Conservation (phyloP, 768 basidiomycete genomes). For the Mycena olivaceomarginata region DNA sequence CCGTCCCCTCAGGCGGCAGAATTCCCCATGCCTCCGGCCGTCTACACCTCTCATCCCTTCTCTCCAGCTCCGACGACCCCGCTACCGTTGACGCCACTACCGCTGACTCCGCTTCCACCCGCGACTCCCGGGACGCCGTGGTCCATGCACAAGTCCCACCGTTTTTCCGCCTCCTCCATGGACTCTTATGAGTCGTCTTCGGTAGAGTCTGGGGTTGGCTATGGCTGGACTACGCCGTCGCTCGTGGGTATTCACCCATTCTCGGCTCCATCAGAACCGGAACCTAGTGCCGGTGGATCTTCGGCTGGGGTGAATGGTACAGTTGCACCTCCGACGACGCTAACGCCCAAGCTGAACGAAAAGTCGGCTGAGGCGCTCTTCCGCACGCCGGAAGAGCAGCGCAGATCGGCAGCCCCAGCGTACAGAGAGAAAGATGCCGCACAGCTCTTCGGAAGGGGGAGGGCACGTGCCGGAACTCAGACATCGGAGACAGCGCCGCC, state of each 20-base stretch:
- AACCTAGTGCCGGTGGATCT: not conserved
- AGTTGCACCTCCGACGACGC: not conserved
- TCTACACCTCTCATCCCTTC: not conserved
- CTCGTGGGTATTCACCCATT: slow-evolving; percentile 39
- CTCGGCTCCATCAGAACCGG: slow-evolving; percentile 18
- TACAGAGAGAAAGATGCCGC: slow-evolving; percentile 33
- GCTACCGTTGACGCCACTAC: slow-evolving; percentile 17
- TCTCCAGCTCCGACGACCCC: slow-evolving; percentile 18
- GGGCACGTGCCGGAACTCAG: not conserved
- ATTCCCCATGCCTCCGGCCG: slow-evolving; percentile 7
- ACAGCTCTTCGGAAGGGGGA: not conserved
- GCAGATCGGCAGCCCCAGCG: slow-evolving; percentile 15
- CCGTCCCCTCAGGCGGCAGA: not conserved
- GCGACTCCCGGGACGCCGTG: slow-evolving; percentile 31
- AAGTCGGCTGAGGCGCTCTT: slow-evolving; percentile 34
- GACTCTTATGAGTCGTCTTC: slow-evolving; percentile 18
- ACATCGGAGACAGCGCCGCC: slow-evolving; percentile 30
- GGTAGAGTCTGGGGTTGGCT: slow-evolving; percentile 7
- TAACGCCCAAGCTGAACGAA: slow-evolving; percentile 18
- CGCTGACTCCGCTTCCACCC: slow-evolving; percentile 25
- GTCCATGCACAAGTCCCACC: slow-evolving; percentile 16
- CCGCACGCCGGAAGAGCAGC: not conserved
- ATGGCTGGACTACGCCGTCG: slow-evolving; percentile 34
- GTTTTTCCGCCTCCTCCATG: slow-evolving; percentile 8
- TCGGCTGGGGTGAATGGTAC: not conserved